phyloP scores from a whole-genome alignment of 2,329 filamentous ascomycete genomes.

The Blumeriella jaapii region DNA sequence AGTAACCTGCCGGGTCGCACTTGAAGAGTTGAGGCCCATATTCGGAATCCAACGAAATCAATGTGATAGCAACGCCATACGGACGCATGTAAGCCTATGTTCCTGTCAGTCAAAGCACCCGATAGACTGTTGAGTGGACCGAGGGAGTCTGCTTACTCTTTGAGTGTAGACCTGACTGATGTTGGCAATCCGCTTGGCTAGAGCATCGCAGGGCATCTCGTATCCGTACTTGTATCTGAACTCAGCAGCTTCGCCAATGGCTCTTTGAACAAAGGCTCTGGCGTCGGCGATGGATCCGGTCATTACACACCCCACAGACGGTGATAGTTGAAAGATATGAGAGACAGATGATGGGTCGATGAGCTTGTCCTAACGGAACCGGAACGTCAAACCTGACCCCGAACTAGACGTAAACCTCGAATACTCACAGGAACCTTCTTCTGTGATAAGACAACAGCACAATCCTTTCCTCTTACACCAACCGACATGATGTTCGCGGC shows the following conservation, averaged over 20 bases:
- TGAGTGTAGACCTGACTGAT: slow-evolving; percentile 99
- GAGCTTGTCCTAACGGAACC: slow-evolving; percentile 70
- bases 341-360: slow-evolving; percentile 96
- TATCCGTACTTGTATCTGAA: slow-evolving; percentile 99
- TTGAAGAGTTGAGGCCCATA: slow-evolving; percentile 93
- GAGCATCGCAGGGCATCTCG: slow-evolving; percentile 96
- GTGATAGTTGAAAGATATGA: slow-evolving; percentile 94
- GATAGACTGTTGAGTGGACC: slow-evolving; percentile 25
- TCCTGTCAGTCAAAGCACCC: slow-evolving; percentile 12
- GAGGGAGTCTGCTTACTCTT: slow-evolving; percentile 48
- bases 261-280: slow-evolving; percentile 81
- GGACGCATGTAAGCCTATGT: slow-evolving; percentile 89
- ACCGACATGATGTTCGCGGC: slow-evolving; percentile 98
- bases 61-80: slow-evolving; percentile 85
- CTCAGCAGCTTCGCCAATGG: slow-evolving; percentile 89
- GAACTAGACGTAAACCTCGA: slow-evolving; percentile 2
- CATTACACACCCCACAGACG: slow-evolving; percentile 95
- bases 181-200: slow-evolving; percentile 94
- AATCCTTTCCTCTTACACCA: slow-evolving; percentile 91
- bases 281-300: slow-evolving; percentile 98
- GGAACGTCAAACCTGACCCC: slow-evolving; percentile 15
- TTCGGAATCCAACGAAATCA: slow-evolving; percentile 90
- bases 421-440: slow-evolving; percentile 73
- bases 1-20: slow-evolving; percentile 96
- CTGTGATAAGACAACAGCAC: slow-evolving; percentile 92